phyloP scores from a whole-genome alignment of 495 filamentous ascomycete genomes.

The Tuber magnatum region DNA sequence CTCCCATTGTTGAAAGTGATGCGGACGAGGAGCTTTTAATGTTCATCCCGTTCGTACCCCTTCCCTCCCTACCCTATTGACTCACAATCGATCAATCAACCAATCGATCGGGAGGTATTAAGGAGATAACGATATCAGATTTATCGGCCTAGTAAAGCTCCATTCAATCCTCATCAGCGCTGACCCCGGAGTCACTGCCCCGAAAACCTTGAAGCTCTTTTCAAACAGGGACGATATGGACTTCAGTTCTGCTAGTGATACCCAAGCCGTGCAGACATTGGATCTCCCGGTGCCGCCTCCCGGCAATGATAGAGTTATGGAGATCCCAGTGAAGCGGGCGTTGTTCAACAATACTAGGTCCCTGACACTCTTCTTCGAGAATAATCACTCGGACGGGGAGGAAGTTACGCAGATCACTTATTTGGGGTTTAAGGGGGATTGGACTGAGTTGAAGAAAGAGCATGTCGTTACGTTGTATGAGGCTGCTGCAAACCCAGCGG shows the following conservation, averaged over 20 bases:
- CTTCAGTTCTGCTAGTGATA: constrained; percentile 65
- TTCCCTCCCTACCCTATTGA: neutral
- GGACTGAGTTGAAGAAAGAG: constrained; percentile 74
- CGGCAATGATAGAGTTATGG: constrained; percentile 73
- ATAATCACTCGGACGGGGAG: constrained; percentile 56
- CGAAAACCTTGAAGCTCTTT: constrained; percentile 73
- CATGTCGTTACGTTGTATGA: constrained; percentile 84
- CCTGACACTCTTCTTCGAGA: constrained; percentile 74
- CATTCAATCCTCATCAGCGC: constrained; percentile 81
- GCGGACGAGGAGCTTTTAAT: constrained; percentile 90
- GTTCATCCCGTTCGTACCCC: constrained; percentile 68
- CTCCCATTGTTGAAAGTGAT: constrained; percentile 73
- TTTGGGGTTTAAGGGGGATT: constrained; percentile 87
- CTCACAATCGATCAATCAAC: neutral
- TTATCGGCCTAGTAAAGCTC: constrained; percentile 86
- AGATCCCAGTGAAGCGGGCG: constrained; percentile 74
- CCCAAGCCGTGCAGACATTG: constrained; percentile 65
- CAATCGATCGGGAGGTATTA: neutral
- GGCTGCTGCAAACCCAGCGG: constrained; percentile 80
- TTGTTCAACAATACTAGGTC: constrained; percentile 74
- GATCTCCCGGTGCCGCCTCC: constrained; percentile 50
- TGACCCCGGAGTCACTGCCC: constrained; percentile 61
- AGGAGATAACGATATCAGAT: constrained; percentile 50
- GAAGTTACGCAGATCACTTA: constrained; percentile 74
- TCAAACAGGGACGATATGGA: constrained; percentile 81